These are phyloP conservation scores for Hemisphaericaspora lyxosophila DNA, from an alignment of 1,139 yeast genomes.

Conservation along the genomic window DNA sequence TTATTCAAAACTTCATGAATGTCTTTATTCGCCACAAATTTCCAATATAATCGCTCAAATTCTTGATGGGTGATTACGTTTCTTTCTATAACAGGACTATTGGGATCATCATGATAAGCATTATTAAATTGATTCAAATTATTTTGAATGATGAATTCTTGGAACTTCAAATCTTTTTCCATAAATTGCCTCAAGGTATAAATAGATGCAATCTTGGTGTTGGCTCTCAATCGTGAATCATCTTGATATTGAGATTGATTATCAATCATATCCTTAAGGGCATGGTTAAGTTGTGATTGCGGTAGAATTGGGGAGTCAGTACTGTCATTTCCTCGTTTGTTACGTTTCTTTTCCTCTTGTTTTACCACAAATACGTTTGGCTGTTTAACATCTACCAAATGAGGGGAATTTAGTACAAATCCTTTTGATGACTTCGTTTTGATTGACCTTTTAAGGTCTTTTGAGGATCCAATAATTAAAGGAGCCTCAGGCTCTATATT, in stretches of 20 bases:
- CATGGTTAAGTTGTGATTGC: slow-evolving; percentile 27
- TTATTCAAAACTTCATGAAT: slow-evolving; percentile 14
- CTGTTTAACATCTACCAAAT: slow-evolving; percentile 34
- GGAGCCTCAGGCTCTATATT: slow-evolving; percentile 15
- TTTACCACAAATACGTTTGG: slow-evolving; percentile 23
- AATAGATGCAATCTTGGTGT: slow-evolving; percentile 36
- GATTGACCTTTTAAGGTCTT: slow-evolving; percentile 44
- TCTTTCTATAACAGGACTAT: slow-evolving; percentile 13
- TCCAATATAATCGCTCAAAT: slow-evolving; percentile 50
- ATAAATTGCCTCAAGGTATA: slow-evolving; percentile 53
- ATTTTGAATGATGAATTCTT: slow-evolving; percentile 30
- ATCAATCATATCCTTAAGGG: slow-evolving; percentile 20
- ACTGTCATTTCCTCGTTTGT: slow-evolving; percentile 19
- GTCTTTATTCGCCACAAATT: slow-evolving; percentile 9
- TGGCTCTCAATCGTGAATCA: slow-evolving; percentile 24
- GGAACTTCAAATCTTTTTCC: slow-evolving; percentile 49
- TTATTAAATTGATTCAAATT: slow-evolving; percentile 19
- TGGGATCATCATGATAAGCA: slow-evolving; percentile 3
- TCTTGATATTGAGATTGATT: slow-evolving; percentile 27
- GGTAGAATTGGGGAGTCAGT: slow-evolving; percentile 26
- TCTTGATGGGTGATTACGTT: slow-evolving; percentile 24
- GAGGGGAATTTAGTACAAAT: slow-evolving; percentile 42
- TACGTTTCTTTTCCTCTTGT: slow-evolving; percentile 18
- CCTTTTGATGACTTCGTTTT: slow-evolving; percentile 50
- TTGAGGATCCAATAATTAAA: slow-evolving; percentile 48